Base-by-base conservation (phyloP, 176 grass and related monocot genomes). In the Tillandsia leiboldiana region DNA sequence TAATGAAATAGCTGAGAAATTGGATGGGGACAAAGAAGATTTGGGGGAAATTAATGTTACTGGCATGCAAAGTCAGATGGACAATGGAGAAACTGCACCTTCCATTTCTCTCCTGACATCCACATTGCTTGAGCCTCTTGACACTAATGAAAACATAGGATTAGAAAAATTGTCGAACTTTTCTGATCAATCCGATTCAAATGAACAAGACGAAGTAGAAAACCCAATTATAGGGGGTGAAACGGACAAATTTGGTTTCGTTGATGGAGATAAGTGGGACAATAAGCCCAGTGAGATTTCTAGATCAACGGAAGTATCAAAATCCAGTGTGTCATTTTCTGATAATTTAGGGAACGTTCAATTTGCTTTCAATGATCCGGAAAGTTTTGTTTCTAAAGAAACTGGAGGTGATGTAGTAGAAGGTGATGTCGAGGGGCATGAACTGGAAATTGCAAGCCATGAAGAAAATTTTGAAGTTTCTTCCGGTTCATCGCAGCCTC, bases 301-400 rank as follows among this genome's bases (percentile, higher is more conserved):
- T 76, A 67, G 48, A 64, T 47, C 68, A 27, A 68, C 14, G 28
- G 58, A 91, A 81, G 70, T 71, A 80, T 50, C 49, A 58, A 70
- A 80, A 56, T 2, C 65, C 64, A 23, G 28, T 72, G 76, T 77
- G 51, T 62, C 81, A 11, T 72, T 69, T 53, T 81, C 81, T 77
- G 79, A 85, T 65, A 76, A 70, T 61, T 70, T 68, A 72, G 93
- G 90, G 47, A 89, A 97, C 73, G 78, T 77, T 71, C 88, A 89
- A 74, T 96, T 96, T 56, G 76, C 83, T 27, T 89, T 87, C 74
- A 90, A 81, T 78, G 93, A 87, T 51, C 69, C 49, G 54, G 86
- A 85, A 72, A 77, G 69, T 80, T 85, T 78, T 83, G n/a, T 50
- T n/a, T 78, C 83, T 69, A 75, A 53, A 82, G 81, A 85, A 24